Base-by-base conservation (phyloP, 345 rosid species). In the Populus davidiana region DNA sequence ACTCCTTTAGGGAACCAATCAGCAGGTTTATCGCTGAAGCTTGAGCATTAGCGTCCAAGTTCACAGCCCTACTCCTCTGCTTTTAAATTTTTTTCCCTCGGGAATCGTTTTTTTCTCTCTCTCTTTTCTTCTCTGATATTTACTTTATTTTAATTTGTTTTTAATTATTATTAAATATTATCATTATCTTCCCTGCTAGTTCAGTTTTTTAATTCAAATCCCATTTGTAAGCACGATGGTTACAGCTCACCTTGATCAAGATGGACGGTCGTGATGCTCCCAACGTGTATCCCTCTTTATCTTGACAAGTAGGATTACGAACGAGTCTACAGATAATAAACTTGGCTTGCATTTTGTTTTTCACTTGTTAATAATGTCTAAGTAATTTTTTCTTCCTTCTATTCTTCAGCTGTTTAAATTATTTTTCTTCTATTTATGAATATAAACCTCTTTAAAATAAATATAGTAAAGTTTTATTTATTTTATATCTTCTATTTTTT, bases 11-110 rank as follows among this genome's bases (percentile, higher is more conserved):
- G 69, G 82, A 89, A 85, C 85, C 84, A 87, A 89, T 82, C 88
- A 79, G 84, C 89, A 81, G 81, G 84, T 81, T 87, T 87, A 86
- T 78, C 87, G 89, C 88, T 80, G 71, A 70, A 69, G 70, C 80
- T 73, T 59, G 82, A 79, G 87, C 85, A 78, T 67, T 80, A 83
- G 73, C 82, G 74, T 82, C 80, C 85, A 72, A 78, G 85, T 85
- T 83, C 71, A 75, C 83, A 78, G 81, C 81, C 86, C 81, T 77
- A 83, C 82, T 86, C 80, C 82, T 87, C 77, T 71, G 89, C 86
- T 81, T 83, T 47, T 74, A 21, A 35, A 80, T 79, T 29, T 2
- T n/a, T 70, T 39, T 72, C 27, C 81, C 79, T 87, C 80, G 85
- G 63, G 6, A 63, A 12, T 71, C 52, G 85, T 70, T 66, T 21